Evolutionary conservation across 1,139 yeast species (phyloP), one percentile per base, ranked within the genome.

Genomic region (Yamadazyma spencermartinsiae): DNA sequence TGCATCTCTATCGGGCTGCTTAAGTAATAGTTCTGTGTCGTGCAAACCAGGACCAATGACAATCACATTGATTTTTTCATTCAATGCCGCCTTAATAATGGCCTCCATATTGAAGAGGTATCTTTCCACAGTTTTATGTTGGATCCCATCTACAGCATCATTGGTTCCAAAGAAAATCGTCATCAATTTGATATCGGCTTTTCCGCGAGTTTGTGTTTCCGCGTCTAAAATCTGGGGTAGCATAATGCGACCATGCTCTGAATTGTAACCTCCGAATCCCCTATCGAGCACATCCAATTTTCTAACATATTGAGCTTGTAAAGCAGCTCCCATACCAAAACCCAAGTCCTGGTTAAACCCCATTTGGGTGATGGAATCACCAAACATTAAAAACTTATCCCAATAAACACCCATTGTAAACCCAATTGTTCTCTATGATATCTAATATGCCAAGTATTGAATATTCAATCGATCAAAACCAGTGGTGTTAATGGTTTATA

Each of bases 131-230:
- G 76, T 71, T 1, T 84, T 86, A 16, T 66, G 65, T 54, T 85
- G 95, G 16, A 65, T 60, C 4, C 61, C 55, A 25, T 69, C 71
- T 3, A 65, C 49, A 0, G 87, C 80, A 55, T 87, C 96, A 52
- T 87, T 87, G 9, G 94, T 74, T 1, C 96, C 96, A 50, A 85
- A 78, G 57, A 82, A 86, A 3, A 87, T 61, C 0, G 80, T 74
- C 44, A 76, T 70, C 23, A 83, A 48, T 42, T 59, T 55, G 37
- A 65, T 44, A 37, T 59, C 59, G 12, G 61, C 54, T 23, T 48
- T 42, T 2, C 51, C 46, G 2, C 48, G 31, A 17, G 59, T 61
- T 39, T 65, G 58, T 3, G 17, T 15, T 41, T 77, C 84, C 1
- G 61, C 54, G 13, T 63, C 56, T 25, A 82, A 55, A 14, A 82